Base-by-base conservation (phyloP, 176 grass and related monocot genomes). In the Triticum urartu region DNA sequence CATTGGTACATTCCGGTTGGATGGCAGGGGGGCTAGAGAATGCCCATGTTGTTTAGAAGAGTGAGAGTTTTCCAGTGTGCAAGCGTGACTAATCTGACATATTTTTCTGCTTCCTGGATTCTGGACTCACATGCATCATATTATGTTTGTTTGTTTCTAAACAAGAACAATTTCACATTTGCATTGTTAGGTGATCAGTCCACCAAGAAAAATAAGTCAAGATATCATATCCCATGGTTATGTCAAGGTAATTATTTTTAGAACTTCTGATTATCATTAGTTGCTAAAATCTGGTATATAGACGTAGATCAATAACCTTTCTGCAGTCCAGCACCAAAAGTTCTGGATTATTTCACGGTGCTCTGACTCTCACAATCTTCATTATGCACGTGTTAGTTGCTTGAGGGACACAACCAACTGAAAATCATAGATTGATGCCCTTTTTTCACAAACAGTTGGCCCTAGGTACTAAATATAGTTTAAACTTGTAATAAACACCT, bases 131-230 rank as follows among this genome's bases (percentile, higher is more conserved):
- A 72, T 79, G 60, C 4, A 4, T 4, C 32, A 45, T 72, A 18
- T 52, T 54, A 9, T 67, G 12, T 67, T 25, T 52, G 6, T 54
- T 68, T 79, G 36, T 72, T 68, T 67, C 45, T 76, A 67, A 58
- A 76, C 17, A 34, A 32, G 3, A 79, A 32, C 18, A 39, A 7
- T 72, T 85, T 80, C 45, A 54, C 67, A 15, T 9, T 79, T 30
- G 83, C 48, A 59, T 65, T 81, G 20, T 76, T 87, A 92, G 93
- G 78, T 95, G 68, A 88, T 92, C 72, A 92, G 79, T 64, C 86
- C 92, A 24, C 88, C 93, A 86, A 74, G 86, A 87, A 87, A 95
- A 91, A 86, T 60, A 87, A 91, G 50, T 79, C 67, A 25, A 89
- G 90, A 89, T 82, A 79, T 64, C 50, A 21, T 59, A 79, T 65